Base-by-base conservation (phyloP, 2,329 filamentous ascomycete species). In the Trichoderma cornu-damae region DNA sequence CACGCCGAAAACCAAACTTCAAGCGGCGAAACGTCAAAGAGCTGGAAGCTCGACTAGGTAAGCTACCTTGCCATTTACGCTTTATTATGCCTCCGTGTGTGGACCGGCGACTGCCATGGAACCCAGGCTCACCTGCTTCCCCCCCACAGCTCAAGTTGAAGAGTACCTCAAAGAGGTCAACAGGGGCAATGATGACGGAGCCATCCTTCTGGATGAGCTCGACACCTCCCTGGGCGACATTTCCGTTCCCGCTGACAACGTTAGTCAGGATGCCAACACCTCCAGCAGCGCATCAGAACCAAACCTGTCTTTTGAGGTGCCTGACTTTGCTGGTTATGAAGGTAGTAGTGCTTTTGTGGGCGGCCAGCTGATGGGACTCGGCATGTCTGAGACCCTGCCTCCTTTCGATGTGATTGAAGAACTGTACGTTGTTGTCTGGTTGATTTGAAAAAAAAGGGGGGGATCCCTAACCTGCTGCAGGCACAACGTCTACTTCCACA, bases 1-100 rank as follows among this genome's bases (percentile, higher is more conserved):
- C 91, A 57, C 81, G 91, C 67, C 86, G 90, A 73, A 96, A 96
- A 75, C 89, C 90, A 56, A 88, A 90, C 4, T 87, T 89, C 18
- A 96, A 95, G 76, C 80, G 91, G 66, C 86, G 89, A 63, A 96
- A 96, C 71, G 92, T 96, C 61, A 94, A 89, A 75, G 87, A 94
- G 68, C 77, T 96, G 58, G 93, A 96, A 72, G 90, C 90, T 62
- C 83, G 93, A 67, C 76, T 96, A 68, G 88, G 89, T 94, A 83
- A 63, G 77, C 38, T 20, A n/a, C 22, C 51, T 22, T 37, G 11
- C 24, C 16, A 20, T 14, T 3, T 20, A n/a, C 14, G 16, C n/a
- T 4, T 30, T 46, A 43, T 26, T 34, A 38, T 24, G 14, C 38
- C 24, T 32, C 43, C 4, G 22, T 34, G n/a, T 16, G 24, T 7